These are phyloP conservation scores for Spinacia oleracea DNA, from an alignment of 179 eudicot species.

Conservation along the genomic window DNA sequence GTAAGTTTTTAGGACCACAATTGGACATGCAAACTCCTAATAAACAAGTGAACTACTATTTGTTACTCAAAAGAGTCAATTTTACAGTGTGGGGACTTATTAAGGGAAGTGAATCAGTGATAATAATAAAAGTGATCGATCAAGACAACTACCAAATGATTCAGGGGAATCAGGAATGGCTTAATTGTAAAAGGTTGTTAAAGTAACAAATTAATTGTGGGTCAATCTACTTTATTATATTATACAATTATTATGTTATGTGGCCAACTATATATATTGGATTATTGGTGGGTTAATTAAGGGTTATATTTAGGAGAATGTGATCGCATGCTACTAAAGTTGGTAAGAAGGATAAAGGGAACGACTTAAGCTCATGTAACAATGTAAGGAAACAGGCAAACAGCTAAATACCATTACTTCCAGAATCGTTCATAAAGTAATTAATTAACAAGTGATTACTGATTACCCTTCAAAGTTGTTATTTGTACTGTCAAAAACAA, in stretches of 20 bases:
- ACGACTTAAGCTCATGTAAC: neutral
- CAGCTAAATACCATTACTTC: neutral
- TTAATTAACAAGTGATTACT: too few relatives aligned
- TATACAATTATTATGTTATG: too few relatives aligned
- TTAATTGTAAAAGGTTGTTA: neutral
- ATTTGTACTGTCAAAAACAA: too few relatives aligned
- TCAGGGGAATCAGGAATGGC: constrained; percentile 13
- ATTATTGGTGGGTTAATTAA: constrained; percentile 4
- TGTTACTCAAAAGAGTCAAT: constrained; percentile 18
- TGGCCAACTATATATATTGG: too few relatives aligned
- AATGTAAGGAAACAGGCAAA: too few relatives aligned
- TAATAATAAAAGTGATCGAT: constrained; percentile 11
- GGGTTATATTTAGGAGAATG: neutral
- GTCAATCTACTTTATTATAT: too few relatives aligned
- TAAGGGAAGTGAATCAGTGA: neutral
- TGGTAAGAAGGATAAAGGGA: neutral
- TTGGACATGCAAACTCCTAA: constrained; percentile 9
- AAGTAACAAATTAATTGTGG: constrained; percentile 3
- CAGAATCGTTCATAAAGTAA: neutral
- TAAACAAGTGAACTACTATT: constrained; percentile 8
- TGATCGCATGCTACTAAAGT: constrained; percentile 20
- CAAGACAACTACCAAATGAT: constrained; percentile 18
- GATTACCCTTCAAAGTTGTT: too few relatives aligned
- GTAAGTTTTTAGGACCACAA: neutral
- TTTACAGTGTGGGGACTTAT: neutral